Conservation (phyloP, 2,329 filamentous ascomycete species). For the Hirsutella rhossiliensis region DNA sequence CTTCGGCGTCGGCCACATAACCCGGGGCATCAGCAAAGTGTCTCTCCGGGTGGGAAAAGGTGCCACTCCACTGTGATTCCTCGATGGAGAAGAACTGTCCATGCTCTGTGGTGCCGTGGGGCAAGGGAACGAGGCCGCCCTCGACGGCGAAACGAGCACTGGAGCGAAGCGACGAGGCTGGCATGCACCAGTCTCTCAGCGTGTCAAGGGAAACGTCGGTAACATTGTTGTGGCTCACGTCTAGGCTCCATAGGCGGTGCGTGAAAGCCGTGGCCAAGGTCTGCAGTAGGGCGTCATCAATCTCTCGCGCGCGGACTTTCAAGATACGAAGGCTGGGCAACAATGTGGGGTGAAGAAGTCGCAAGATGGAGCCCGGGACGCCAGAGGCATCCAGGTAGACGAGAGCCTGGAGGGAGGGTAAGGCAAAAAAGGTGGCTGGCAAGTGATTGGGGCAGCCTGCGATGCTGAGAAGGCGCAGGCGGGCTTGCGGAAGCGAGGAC, state of each 20-base stretch:
- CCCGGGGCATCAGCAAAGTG: constrained; percentile 36
- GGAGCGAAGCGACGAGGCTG: constrained; percentile 17
- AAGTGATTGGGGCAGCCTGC: constrained; percentile 26
- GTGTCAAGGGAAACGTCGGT: constrained; percentile 29
- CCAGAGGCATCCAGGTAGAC: constrained; percentile 42
- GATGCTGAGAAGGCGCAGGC: constrained; percentile 31
- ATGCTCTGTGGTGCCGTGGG: constrained; percentile 19
- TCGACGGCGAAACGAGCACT: constrained; percentile 30
- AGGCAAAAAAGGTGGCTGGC: constrained; percentile 25
- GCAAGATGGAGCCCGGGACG: constrained; percentile 30
- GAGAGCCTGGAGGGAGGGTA: constrained; percentile 23
- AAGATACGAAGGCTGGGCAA: constrained; percentile 38
- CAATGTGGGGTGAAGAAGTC: constrained; percentile 20
- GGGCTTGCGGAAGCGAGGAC: constrained; percentile 1
- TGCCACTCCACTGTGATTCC: constrained; percentile 33
- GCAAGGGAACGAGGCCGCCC: constrained; percentile 24
- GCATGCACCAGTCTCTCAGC: constrained; percentile 19
- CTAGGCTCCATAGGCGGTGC: constrained; percentile 42
- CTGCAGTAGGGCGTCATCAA: constrained; percentile 26
- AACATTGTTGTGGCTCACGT: constrained; percentile 39
- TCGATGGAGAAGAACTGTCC: constrained; percentile 31
- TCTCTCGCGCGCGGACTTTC: constrained; percentile 33
- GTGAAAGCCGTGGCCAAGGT: constrained; percentile 19
- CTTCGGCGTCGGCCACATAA: constrained; percentile 9
- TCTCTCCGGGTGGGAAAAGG: constrained; percentile 32